phyloP scores from a whole-genome alignment of 768 basidiomycete genomes.

The Fomitopsis pulvina region DNA sequence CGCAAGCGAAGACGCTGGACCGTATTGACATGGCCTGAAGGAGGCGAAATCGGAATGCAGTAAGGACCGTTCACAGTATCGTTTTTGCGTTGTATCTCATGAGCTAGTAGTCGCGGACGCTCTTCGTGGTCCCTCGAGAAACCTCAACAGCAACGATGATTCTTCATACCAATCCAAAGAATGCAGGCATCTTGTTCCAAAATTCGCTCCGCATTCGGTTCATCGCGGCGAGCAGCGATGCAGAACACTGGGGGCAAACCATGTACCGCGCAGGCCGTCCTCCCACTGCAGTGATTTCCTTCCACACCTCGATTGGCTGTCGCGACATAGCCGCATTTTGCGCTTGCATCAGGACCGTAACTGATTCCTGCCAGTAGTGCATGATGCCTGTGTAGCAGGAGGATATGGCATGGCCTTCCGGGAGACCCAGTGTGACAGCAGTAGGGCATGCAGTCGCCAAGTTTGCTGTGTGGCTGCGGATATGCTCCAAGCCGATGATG shows the following conservation, averaged over 20 bases:
- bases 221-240: constrained; percentile 1
- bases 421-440: neutral
- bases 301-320: constrained; percentile 15
- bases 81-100: no score
- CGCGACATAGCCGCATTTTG: neutral
- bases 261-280: neutral
- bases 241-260: constrained; percentile 8
- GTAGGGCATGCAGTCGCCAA: constrained; percentile 1
- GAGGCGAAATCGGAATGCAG: no score
- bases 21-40: no score
- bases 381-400: neutral
- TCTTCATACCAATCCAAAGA: constrained; percentile 8
- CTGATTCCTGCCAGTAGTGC: neutral
- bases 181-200: constrained; percentile 9
- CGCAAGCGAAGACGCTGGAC: no score
- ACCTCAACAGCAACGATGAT: constrained; percentile 3
- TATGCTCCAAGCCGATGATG: constrained; percentile 16
- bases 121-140: no score
- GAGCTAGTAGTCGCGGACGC: no score
- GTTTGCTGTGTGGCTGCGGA: constrained; percentile 11
- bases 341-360: neutral
- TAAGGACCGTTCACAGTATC: no score
- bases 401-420: neutral
- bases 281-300: neutral
- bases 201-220: constrained; percentile 1